These are phyloP conservation scores for Pascua guehoae DNA, from an alignment of 1,284 basidiomycete species.

Conservation along the genomic window DNA sequence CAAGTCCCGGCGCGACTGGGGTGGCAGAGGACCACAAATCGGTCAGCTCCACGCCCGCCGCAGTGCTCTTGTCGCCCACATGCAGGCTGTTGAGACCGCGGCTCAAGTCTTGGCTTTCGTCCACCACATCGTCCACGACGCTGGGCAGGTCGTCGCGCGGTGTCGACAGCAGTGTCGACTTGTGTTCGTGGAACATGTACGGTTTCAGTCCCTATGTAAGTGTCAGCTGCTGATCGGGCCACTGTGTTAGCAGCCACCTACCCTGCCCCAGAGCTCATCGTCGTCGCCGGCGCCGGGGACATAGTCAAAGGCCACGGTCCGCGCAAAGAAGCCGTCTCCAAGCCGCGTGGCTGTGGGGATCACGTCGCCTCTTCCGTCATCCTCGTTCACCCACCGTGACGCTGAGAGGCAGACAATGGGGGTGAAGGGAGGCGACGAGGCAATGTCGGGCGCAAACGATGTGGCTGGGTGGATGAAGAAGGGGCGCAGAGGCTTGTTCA, in stretches of 20 bases:
- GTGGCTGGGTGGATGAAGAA: conserved; percentile 48
- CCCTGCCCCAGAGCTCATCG: conserved; percentile 49
- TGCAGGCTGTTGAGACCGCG: neutral
- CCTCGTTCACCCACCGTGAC: conserved; percentile 38
- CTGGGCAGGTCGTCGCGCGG: conserved; percentile 36
- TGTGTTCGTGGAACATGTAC: conserved; percentile 34
- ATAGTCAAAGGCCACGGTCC: conserved; percentile 47
- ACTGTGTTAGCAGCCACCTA: conserved; percentile 18
- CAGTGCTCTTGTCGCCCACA: neutral
- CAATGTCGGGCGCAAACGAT: conserved; percentile 28
- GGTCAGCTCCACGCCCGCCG: neutral
- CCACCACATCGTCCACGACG: conserved; percentile 30
- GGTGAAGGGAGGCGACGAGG: conserved; percentile 26
- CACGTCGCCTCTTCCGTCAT: conserved; percentile 20
- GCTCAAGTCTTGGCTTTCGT: neutral
- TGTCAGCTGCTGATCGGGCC: neutral
- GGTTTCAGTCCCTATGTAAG: conserved; percentile 39
- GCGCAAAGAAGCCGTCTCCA: conserved; percentile 15
- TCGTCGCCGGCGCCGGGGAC: conserved; percentile 50
- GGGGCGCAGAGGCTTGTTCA: conserved; percentile 44
- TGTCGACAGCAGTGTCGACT: conserved; percentile 24
- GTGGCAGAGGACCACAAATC: neutral
- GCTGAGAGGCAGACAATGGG: conserved; percentile 49
- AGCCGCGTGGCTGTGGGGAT: conserved; percentile 34
- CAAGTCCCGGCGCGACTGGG: conserved; percentile 16